Conservation (phyloP, 2,329 filamentous ascomycete genomes). For the Calonectria pseudoreteaudii region DNA sequence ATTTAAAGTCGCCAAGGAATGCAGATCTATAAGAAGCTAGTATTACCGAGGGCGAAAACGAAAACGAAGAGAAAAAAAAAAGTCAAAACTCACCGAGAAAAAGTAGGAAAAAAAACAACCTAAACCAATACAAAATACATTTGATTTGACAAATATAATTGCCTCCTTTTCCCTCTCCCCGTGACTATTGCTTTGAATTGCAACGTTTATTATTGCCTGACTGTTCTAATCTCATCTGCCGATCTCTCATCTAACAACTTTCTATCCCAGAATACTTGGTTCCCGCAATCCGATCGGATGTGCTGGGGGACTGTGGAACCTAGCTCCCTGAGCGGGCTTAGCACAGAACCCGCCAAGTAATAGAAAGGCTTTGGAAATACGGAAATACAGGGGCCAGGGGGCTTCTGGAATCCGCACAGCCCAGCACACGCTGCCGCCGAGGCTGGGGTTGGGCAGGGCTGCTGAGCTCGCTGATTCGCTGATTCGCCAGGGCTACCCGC, state of each 20-base stretch:
- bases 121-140: neutral
- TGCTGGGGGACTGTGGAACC: neutral
- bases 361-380: constrained; percentile 1
- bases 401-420: neutral
- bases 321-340: neutral
- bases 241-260: neutral
- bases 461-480: neutral
- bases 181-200: neutral
- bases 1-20: constrained; percentile 15
- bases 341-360: neutral
- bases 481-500: constrained; percentile 11
- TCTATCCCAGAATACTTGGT: neutral
- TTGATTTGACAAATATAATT: neutral
- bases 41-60: constrained; percentile 14
- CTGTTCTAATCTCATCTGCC: neutral
- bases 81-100: neutral
- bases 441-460: neutral
- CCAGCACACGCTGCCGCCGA: neutral
- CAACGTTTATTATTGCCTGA: neutral
- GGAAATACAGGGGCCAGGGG: constrained; percentile 29
- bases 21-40: neutral
- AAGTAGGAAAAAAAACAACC: neutral
- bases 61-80: constrained; percentile 13
- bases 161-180: neutral
- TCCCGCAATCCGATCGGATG: neutral